Base-by-base conservation (phyloP, 148 eudicot species). In the Vaccinium corymbosum region DNA sequence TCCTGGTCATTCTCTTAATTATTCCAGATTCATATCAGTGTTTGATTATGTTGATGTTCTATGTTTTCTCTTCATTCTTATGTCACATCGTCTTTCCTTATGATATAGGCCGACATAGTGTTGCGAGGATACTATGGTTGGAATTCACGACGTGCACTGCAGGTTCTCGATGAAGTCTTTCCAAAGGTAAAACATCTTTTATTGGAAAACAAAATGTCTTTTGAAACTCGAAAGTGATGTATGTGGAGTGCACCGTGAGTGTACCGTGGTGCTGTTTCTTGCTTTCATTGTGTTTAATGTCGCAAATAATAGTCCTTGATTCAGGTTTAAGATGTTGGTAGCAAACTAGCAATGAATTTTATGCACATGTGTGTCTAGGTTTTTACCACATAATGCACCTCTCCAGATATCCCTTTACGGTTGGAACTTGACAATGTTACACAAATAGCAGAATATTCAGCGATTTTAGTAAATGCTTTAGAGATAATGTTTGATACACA, bases 101-200 rank as follows among this genome's bases (percentile, higher is more conserved):
- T 83, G 59, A 71, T 68, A 32, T 86, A 97, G 99, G 99, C 96
- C 25, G 99, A 97, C 87, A 88, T 97, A 75, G 79, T 94, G 25
- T 87, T 92, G 64, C 90, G 99, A 76, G 99, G 99, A 84, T 97
- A 97, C 91, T 82, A 83, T 77, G 92, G 95, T 48, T 97, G 99
- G 99, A 97, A 94, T 83, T 94, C 99, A 75, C 89, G 98, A 27
- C 92, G 94, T 49, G 99, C 98, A 82, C 71, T 97, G 83, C 76
- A 92, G 83, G 90, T 97, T 80, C 94, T 97, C 75, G 93, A 93
- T 82, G 80, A 92, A 83, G 93, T 97, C 70, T 97, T 97, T 77
- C 98, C 99, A 53, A 92, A 93, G 97, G 99, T 97, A 88, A 35
- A 25, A 22, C 55, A 14, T 53, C 29, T 80, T 55, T 73, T 32